Base-by-base conservation (phyloP, 371 early-diverging fungal species). In the Mucor sp. region DNA sequence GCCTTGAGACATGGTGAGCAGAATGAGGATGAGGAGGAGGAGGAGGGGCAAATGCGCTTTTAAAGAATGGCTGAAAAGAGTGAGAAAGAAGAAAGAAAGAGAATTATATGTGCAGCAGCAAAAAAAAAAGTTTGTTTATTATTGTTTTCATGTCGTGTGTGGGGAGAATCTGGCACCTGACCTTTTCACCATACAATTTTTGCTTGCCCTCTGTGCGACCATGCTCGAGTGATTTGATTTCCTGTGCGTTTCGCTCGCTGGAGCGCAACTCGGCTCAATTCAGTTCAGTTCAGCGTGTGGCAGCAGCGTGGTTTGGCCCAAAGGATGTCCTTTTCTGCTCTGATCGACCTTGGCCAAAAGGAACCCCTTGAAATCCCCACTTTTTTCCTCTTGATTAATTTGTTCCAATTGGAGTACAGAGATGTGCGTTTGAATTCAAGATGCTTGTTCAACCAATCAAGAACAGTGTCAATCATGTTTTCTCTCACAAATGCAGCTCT, bases 1-100 rank as follows among this genome's bases (percentile, higher is more conserved):
- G 27, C 61, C 64, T 64, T 69, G 69, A 32, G 69, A 63, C 69
- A 69, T 69, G 23, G 4, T 55, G 6, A n/a, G 41, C 15, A 17
- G 19, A 33, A 27, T 68, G 15, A n/a, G 48, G 33, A n/a, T n/a
- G n/a, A n/a, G n/a, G n/a, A n/a, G n/a, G n/a, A n/a, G n/a, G n/a
- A n/a, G n/a, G n/a, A n/a, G n/a, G 11, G 19, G 32, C 17, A 41
- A 17, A 17, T 17, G 17, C 19, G 57, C n/a, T 32, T n/a, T 15
- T 3, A 57, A 30, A 33, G 57, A 19, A 28, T 17, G 57, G 17
- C 3, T 7, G 17, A 32, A 32, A 30, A 50, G 50, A 27, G n/a
- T 32, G 32, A 56, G 19, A 30, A 28, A 56, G 28, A 56, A 25
- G 19, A 50, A 19, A 25, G 50, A 50, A 50, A 50, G 50, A 50